Evolutionary conservation across 1,284 basidiomycete genomes (phyloP).

Genomic region (Tilletia horrida): DNA sequence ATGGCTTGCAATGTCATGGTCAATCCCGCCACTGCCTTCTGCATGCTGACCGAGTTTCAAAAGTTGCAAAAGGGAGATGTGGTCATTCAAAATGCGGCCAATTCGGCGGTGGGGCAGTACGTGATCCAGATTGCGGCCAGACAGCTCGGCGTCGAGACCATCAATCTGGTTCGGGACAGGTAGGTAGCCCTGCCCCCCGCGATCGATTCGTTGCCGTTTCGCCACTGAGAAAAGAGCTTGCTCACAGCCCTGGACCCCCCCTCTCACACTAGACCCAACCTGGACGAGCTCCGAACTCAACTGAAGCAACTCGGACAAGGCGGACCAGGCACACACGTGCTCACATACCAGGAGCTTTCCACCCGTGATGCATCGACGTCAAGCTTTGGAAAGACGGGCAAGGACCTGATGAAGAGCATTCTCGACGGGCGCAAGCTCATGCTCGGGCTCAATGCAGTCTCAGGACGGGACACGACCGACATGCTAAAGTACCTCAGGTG

Average conservation of each 20-base stretch:
- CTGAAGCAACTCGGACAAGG: constrained; percentile 17
- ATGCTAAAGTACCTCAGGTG: constrained; percentile 67
- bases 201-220: too few species aligned
- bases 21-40: constrained; percentile 76
- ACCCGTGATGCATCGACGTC: constrained; percentile 14
- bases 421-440: constrained; percentile 44
- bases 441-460: constrained; percentile 74
- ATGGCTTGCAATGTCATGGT: constrained; percentile 55
- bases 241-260: too few species aligned
- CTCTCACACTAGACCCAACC: constrained; percentile 17
- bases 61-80: constrained; percentile 66
- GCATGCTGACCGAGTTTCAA: constrained; percentile 72
- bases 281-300: constrained; percentile 12
- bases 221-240: too few species aligned
- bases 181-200: too few species aligned
- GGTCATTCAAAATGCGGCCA: constrained; percentile 79
- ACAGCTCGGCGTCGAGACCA: constrained; percentile 23
- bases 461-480: constrained; percentile 66
- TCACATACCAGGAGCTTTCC: constrained; percentile 66
- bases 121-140: constrained; percentile 24
- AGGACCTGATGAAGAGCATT: constrained; percentile 23
- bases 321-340: constrained; percentile 27
- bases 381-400: constrained; percentile 5
- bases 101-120: constrained; percentile 61
- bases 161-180: constrained; percentile 22